Evolutionary conservation across 129 eudicot species (phyloP).

Genomic region (Chrysanthemum seticuspe): DNA sequence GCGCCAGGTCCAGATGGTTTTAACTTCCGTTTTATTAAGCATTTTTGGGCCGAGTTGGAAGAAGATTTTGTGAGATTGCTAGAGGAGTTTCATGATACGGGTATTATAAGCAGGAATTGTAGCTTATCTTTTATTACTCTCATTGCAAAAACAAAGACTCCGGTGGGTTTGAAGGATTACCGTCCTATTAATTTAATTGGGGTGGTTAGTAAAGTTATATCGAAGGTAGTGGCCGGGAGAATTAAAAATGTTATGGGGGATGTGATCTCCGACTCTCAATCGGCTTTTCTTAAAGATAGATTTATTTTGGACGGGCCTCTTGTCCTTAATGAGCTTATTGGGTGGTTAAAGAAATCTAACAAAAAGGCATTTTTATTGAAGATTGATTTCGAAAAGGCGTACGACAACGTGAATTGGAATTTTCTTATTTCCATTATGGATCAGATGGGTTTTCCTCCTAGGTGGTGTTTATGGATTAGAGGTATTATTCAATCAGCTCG

Average conservation of each 20-base stretch:
- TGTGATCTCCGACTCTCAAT: too few relatives aligned
- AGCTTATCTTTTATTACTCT: not conserved
- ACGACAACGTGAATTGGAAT: not conserved
- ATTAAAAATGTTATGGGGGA: too few relatives aligned
- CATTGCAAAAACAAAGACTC: not conserved
- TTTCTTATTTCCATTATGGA: not conserved
- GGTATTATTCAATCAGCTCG: slow-evolving; percentile 1
- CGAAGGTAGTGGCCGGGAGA: too few relatives aligned
- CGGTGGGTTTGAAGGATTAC: not conserved
- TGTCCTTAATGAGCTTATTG: too few relatives aligned
- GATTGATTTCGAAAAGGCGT: slow-evolving; percentile 1
- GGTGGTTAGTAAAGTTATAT: not conserved
- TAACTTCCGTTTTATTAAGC: too few relatives aligned
- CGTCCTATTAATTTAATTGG: not conserved
- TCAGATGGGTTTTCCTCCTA: not conserved
- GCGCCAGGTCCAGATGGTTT: too few relatives aligned
- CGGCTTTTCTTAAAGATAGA: too few relatives aligned
- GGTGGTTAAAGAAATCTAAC: not conserved
- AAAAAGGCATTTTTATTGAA: not conserved
- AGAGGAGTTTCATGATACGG: not conserved
- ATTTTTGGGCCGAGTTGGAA: too few relatives aligned
- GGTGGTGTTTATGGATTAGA: not conserved
- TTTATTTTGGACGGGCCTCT: too few relatives aligned
- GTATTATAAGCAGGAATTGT: not conserved
- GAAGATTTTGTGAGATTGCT: too few relatives aligned